These are phyloP conservation scores for Solanum neorickii DNA, from an alignment of 257 asterid genomes.

Conservation along the genomic window DNA sequence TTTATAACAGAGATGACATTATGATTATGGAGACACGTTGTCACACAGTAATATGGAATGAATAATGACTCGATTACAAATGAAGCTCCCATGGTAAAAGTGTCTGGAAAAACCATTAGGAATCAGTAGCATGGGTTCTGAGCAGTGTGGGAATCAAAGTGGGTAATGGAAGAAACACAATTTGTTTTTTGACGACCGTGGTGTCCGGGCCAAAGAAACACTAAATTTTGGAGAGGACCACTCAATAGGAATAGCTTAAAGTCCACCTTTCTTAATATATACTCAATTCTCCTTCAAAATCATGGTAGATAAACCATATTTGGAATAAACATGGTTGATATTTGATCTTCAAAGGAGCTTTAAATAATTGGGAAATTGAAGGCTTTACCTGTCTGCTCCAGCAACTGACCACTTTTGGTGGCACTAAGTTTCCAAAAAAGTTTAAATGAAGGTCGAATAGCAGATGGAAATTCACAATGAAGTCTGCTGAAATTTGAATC, in stretches of 20 bases:
- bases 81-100: neutral
- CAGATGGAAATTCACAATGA: neutral
- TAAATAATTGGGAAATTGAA: neutral
- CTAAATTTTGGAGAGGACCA: neutral
- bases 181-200: neutral
- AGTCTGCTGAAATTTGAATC: neutral
- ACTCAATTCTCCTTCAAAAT: neutral
- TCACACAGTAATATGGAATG: neutral
- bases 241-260: neutral
- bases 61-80: neutral
- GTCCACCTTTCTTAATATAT: neutral
- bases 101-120: neutral
- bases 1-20: neutral
- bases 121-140: neutral
- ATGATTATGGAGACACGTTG: neutral
- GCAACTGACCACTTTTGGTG: neutral
- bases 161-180: neutral
- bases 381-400: neutral
- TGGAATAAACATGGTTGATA: neutral
- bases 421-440: neutral
- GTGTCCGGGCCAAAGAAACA: neutral
- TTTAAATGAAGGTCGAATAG: neutral
- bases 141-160: neutral
- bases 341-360: neutral
- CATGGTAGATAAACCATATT: neutral